Evolutionary conservation across 495 filamentous ascomycete species (phyloP).

Genomic region (Tirmania nivea): DNA sequence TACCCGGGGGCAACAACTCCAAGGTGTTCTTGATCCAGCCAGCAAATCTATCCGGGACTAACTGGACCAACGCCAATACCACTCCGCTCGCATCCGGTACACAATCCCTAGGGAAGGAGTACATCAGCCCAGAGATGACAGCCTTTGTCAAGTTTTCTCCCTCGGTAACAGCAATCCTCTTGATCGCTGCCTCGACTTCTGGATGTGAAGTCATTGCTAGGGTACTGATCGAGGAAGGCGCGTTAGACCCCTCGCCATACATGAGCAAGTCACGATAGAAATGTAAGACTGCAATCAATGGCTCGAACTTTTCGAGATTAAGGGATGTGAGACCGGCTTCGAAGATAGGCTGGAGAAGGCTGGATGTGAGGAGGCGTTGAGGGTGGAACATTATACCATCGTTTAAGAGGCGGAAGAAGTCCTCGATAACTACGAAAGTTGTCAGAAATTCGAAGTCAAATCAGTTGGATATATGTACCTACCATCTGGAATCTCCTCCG

Average conservation of each 20-base stretch:
- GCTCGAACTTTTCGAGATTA: slow-evolving; percentile 70
- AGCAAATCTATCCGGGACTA: slow-evolving; percentile 56
- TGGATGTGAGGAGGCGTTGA: slow-evolving; percentile 48
- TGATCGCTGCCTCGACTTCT: slow-evolving; percentile 49
- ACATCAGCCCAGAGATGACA: slow-evolving; percentile 93
- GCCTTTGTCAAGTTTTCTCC: slow-evolving; percentile 67
- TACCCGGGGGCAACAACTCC: slow-evolving; percentile 59
- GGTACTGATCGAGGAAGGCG: neutral
- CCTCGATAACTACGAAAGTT: slow-evolving; percentile 59
- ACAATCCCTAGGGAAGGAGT: slow-evolving; percentile 83
- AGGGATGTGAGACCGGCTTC: slow-evolving; percentile 67
- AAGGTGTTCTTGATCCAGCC: slow-evolving; percentile 65
- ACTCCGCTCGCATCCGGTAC: slow-evolving; percentile 84
- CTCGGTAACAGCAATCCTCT: slow-evolving; percentile 42
- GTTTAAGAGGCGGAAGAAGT: slow-evolving; percentile 83
- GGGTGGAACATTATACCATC: slow-evolving; percentile 88
- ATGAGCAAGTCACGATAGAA: slow-evolving; percentile 83
- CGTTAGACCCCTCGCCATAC: slow-evolving; percentile 49
- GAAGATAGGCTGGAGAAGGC: slow-evolving; percentile 60
- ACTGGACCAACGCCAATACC: slow-evolving; percentile 69
- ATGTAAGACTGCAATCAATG: slow-evolving; percentile 73
- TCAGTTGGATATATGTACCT: slow-evolving; percentile 13
- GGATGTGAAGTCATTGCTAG: slow-evolving; percentile 49
- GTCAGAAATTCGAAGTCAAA: neutral
- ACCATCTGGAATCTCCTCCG: slow-evolving; percentile 74